phyloP scores from a whole-genome alignment of 2,329 filamentous ascomycete species.

The Rasamsonia emersonii region DNA sequence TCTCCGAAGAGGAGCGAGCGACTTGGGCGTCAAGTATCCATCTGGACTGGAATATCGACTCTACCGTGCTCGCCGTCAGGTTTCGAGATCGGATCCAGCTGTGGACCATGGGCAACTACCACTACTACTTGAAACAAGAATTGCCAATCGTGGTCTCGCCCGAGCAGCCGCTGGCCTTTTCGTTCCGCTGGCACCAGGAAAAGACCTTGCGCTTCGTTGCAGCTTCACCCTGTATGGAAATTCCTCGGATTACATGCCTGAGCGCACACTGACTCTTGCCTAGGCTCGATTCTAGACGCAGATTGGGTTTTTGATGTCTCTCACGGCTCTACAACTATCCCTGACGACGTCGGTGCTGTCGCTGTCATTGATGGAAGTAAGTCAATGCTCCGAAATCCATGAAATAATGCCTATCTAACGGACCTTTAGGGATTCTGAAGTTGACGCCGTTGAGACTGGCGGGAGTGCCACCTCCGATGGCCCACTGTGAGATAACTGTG shows the following conservation, averaged over 20 bases:
- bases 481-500: conserved; percentile 62
- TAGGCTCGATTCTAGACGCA: conserved; percentile 46
- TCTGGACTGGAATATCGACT: conserved; percentile 85
- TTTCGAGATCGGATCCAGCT: conserved; percentile 70
- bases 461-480: conserved; percentile 90
- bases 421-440: no score
- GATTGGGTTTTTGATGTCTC: conserved; percentile 62
- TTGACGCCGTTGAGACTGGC: conserved; percentile 76
- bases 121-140: conserved; percentile 96
- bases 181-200: conserved; percentile 70
- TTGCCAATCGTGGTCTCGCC: conserved; percentile 41
- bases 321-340: conserved; percentile 60
- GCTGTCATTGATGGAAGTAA: conserved; percentile 74
- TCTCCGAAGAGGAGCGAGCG: conserved; percentile 51
- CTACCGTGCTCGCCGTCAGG: conserved; percentile 76
- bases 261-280: conserved; percentile 9
- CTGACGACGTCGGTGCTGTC: conserved; percentile 69
- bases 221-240: conserved; percentile 40
- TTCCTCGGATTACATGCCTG: conserved; percentile 1
- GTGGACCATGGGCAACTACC: conserved; percentile 96
- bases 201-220: conserved; percentile 62
- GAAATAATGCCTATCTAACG: conserved; percentile 1
- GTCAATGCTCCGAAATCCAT: conserved; percentile 14
- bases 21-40: conserved; percentile 50
- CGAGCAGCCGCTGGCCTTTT: conserved; percentile 15